A percentile compares a stretch with the other conserved stretches of the same genome.
Conservation (phyloP, 306 rosid genomes). For the Parietaria judaica region DNA sequence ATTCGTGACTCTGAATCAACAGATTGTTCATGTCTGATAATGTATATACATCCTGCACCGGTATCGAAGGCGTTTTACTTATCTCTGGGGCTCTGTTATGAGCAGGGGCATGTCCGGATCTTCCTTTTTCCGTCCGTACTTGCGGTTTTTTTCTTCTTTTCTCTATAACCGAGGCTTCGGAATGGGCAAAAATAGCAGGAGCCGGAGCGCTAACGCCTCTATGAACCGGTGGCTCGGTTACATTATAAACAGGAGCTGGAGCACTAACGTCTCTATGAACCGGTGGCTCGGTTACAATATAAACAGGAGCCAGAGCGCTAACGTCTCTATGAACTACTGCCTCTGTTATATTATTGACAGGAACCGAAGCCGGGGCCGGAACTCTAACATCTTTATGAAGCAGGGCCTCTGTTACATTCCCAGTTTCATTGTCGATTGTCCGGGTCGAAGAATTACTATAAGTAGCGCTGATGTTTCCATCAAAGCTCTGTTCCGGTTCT, state of each 20-base stretch:
- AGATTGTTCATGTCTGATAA: slow-evolving; percentile 60
- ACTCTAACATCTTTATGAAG: slow-evolving; percentile 10
- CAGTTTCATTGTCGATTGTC: slow-evolving; percentile 18
- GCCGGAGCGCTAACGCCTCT: slow-evolving; percentile 13
- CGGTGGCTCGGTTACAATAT: background rate
- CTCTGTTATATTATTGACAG: too few relatives aligned
- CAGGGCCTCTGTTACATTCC: background rate
- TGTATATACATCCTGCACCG: slow-evolving; percentile 31
- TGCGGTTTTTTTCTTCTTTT: slow-evolving; percentile 9
- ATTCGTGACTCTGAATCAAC: slow-evolving; percentile 39
- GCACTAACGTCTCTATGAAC: slow-evolving; percentile 11
- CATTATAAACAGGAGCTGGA: slow-evolving; percentile 6
- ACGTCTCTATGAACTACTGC: slow-evolving; percentile 3
- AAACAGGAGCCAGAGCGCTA: slow-evolving; percentile 13
- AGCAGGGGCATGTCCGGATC: slow-evolving; percentile 25
- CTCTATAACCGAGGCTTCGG: slow-evolving; percentile 21
- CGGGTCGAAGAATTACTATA: slow-evolving; percentile 16
- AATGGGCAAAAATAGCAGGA: slow-evolving; percentile 14
- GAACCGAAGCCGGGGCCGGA: slow-evolving; percentile 8
- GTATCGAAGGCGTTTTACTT: slow-evolving; percentile 19
- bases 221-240: background rate
- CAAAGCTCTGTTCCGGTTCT: slow-evolving; percentile 19
- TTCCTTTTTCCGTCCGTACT: slow-evolving; percentile 21
- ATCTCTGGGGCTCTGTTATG: slow-evolving; percentile 20
- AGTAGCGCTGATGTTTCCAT: slow-evolving; percentile 22